A percentile compares a stretch with the other conserved stretches of the same genome.
Conservation (phyloP, 2,329 filamentous ascomycete species). For the Colletotrichum higginsianum region DNA sequence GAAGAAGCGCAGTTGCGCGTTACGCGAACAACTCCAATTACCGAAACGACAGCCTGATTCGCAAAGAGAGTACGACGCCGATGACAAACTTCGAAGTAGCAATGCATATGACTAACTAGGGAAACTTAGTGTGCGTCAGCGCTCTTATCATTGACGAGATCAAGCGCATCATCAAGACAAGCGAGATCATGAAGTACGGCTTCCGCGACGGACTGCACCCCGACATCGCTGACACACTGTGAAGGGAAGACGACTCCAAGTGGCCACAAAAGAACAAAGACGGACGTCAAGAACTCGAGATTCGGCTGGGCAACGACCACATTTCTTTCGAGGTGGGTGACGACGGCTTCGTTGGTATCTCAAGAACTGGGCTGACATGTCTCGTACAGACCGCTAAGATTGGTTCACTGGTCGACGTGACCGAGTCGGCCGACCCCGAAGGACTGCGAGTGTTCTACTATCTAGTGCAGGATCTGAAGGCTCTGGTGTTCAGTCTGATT, state of each 20-base stretch:
- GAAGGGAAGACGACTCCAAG: conserved; percentile 95
- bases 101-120: conserved; percentile 7
- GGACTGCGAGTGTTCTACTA: conserved; percentile 98
- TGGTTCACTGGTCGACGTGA: conserved; percentile 95
- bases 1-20: conserved; percentile 91
- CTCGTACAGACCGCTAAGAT: conserved; percentile 92
- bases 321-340: conserved; percentile 92
- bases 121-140: conserved; percentile 88
- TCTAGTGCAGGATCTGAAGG: conserved; percentile 96
- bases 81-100: no score
- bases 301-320: conserved; percentile 92
- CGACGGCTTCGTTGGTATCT: background rate
- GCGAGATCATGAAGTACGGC: conserved; percentile 93
- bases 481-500: conserved; percentile 95
- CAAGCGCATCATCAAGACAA: conserved; percentile 96
- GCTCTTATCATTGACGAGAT: conserved; percentile 92
- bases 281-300: conserved; percentile 95
- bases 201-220: conserved; percentile 45
- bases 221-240: conserved; percentile 24
- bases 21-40: conserved; percentile 99
- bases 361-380: conserved; percentile 40
- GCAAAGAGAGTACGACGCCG: conserved; percentile 91
- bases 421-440: conserved; percentile 95
- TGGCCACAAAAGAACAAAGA: conserved; percentile 99
- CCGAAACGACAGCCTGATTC: conserved; percentile 96